phyloP scores from a whole-genome alignment of 371 early-diverging fungal genomes.

The Mucor saturninus region DNA sequence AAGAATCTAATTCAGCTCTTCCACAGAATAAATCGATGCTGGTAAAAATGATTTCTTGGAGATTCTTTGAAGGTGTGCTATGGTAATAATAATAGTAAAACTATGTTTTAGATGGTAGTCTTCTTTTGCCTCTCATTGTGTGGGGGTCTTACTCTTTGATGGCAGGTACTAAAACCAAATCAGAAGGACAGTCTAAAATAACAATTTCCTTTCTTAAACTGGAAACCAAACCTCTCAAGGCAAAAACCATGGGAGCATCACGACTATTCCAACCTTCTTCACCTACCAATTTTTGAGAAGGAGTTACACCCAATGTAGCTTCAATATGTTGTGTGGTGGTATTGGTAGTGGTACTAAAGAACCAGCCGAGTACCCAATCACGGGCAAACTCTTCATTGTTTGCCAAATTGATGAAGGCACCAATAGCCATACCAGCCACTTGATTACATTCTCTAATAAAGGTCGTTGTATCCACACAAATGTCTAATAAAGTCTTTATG shows the following conservation, averaged over 20 bases:
- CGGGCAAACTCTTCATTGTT: constrained; percentile 31
- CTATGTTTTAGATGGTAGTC: neutral
- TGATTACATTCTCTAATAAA: constrained; percentile 56
- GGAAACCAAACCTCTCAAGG: constrained; percentile 61
- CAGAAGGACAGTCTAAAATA: constrained; percentile 34
- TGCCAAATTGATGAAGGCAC: constrained; percentile 43
- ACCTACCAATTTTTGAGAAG: constrained; percentile 20
- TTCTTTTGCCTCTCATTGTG: no score
- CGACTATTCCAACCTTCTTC: constrained; percentile 39
- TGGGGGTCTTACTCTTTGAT: constrained; percentile 36
- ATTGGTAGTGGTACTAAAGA: constrained; percentile 28
- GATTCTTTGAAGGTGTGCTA: constrained; percentile 19
- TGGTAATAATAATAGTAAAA: constrained; percentile 5
- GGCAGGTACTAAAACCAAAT: constrained; percentile 16
- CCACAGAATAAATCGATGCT: constrained; percentile 56
- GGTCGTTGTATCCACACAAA: constrained; percentile 34
- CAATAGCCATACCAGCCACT: constrained; percentile 54
- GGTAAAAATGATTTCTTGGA: constrained; percentile 54
- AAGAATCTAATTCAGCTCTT: constrained; percentile 59
- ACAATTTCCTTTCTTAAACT: constrained; percentile 54
- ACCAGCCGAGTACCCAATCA: constrained; percentile 43
- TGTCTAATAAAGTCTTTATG: constrained; percentile 30
- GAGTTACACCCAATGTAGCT: constrained; percentile 20
- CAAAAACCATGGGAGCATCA: constrained; percentile 53
- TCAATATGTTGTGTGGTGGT: constrained; percentile 14